phyloP scores from a whole-genome alignment of 208 protist genomes.

The Leishmania braziliensis region DNA sequence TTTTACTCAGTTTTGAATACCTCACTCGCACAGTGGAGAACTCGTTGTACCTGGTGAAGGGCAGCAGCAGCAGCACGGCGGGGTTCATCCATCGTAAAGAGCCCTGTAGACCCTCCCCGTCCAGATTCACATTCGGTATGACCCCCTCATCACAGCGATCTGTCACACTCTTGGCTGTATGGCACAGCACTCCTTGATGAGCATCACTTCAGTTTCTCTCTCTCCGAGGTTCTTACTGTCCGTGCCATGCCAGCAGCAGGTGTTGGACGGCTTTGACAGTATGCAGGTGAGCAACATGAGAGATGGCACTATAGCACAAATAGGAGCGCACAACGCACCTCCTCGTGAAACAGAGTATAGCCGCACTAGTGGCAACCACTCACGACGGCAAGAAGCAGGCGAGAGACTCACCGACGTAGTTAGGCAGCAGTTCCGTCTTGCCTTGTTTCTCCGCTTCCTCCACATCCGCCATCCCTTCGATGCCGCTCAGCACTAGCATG shows the following conservation, averaged over 20 bases:
- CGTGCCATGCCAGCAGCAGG: not conserved
- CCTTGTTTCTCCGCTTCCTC: slow-evolving; percentile 11
- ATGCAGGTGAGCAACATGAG: not conserved
- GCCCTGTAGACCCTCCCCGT: not conserved
- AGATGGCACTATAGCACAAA: not conserved
- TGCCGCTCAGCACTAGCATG: slow-evolving; percentile 74
- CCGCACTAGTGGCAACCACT: not conserved
- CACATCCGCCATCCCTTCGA: slow-evolving; percentile 49
- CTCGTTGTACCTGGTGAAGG: not conserved
- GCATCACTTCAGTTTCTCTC: not conserved
- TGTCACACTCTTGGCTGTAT: not conserved
- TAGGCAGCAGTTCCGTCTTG: no score
- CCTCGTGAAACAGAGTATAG: not conserved
- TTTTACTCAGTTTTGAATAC: not conserved
- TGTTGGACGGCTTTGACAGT: not conserved
- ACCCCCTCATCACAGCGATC: not conserved
- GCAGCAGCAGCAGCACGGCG: not conserved
- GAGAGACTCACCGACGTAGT: slow-evolving; percentile 11
- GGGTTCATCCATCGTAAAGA: not conserved
- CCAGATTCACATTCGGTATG: not conserved
- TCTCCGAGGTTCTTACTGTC: no score
- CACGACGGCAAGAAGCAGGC: slow-evolving; percentile 41
- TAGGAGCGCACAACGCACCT: not conserved
- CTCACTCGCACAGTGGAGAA: not conserved
- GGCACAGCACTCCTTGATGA: not conserved